Evolutionary conservation across 345 rosid genomes (phyloP).

Genomic region (Conringia planisiliqua): DNA sequence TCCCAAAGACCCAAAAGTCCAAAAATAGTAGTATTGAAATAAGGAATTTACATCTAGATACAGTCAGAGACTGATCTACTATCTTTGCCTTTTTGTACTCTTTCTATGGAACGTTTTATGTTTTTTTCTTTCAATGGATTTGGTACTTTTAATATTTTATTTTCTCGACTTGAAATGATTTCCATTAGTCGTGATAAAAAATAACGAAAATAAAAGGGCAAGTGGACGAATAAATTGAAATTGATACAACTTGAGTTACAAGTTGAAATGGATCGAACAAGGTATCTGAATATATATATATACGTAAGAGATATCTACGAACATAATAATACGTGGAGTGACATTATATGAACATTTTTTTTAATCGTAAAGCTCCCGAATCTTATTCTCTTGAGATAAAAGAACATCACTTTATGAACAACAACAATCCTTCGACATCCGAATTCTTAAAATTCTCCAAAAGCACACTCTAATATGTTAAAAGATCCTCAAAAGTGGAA

Average conservation of each 20-base stretch:
- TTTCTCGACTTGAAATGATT: not conserved
- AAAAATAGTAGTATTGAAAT: conserved; percentile 12
- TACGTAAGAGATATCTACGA: not conserved
- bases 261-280: not conserved
- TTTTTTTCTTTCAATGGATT: not conserved
- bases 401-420: not conserved
- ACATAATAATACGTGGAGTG: not conserved
- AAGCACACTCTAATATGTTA: not conserved
- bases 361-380: not conserved
- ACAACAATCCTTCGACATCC: not conserved
- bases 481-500: not conserved
- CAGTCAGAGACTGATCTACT: not conserved
- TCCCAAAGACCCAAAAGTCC: conserved; percentile 15
- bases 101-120: not conserved
- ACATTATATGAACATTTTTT: not conserved
- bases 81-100: not conserved
- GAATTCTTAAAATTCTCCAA: not conserved
- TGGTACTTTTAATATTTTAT: not conserved
- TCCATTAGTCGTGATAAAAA: not conserved
- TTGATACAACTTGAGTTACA: not conserved
- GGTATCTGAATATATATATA: not conserved
- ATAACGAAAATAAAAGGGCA: not conserved
- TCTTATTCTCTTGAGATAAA: not conserved
- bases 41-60: not conserved
- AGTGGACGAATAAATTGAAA: not conserved